These are phyloP conservation scores for Metarhizium anisopliae DNA, from an alignment of 2,329 filamentous ascomycete genomes.

Conservation along the genomic window DNA sequence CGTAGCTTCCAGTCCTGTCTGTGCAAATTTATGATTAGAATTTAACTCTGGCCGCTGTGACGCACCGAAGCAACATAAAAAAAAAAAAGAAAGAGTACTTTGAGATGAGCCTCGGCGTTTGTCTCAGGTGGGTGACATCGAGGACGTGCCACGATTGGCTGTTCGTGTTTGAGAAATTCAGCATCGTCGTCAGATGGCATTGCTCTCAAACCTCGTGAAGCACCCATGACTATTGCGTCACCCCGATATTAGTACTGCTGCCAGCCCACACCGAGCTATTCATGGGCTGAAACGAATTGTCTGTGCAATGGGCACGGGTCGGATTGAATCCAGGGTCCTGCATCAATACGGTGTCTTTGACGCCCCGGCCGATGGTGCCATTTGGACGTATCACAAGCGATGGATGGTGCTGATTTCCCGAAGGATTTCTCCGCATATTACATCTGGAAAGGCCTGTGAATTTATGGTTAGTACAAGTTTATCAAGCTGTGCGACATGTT, in stretches of 20 bases:
- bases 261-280: too few relatives aligned
- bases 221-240: too few relatives aligned
- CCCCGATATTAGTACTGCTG: too few relatives aligned
- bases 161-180: too few relatives aligned
- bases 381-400: too few relatives aligned
- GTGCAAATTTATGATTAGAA: background rate
- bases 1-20: background rate
- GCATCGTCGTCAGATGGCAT: too few relatives aligned
- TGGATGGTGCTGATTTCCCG: too few relatives aligned
- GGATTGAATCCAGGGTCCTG: background rate
- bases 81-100: too few relatives aligned
- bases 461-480: background rate
- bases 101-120: background rate
- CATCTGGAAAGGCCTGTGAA: background rate
- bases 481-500: background rate
- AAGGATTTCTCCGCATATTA: background rate
- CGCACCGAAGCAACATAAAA: background rate
- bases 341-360: background rate
- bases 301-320: background rate
- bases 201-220: too few relatives aligned
- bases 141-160: background rate
- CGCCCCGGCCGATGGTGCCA: background rate
- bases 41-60: background rate
- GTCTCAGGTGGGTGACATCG: background rate
- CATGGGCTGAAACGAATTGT: background rate